Evolutionary conservation across 345 rosid species (phyloP).

Genomic region (Bruguiera sexangula): DNA sequence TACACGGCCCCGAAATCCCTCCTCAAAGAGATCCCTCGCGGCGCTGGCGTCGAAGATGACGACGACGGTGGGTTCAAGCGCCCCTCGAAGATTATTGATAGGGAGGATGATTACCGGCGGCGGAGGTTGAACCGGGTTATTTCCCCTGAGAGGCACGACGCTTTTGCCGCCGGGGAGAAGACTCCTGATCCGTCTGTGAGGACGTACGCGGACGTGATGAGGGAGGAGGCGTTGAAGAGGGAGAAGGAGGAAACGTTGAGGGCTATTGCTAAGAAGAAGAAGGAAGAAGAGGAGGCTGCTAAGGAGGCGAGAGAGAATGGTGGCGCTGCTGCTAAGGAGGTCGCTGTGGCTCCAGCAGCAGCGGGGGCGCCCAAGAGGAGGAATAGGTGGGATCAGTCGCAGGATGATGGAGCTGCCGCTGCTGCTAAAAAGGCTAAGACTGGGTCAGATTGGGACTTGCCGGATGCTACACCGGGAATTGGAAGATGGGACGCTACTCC

Average conservation of each 20-base stretch:
- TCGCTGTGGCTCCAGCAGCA: constrained; percentile 15
- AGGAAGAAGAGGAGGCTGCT: constrained; percentile 76
- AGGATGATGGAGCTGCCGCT: constrained; percentile 52
- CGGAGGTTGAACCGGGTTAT: constrained; percentile 76
- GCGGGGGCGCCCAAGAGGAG: constrained; percentile 55
- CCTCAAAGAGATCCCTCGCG: constrained; percentile 69
- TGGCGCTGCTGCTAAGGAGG: constrained; percentile 32
- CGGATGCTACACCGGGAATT: constrained; percentile 47
- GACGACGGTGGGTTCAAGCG: constrained; percentile 54
- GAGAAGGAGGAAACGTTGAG: constrained; percentile 57
- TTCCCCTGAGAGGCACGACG: constrained; percentile 94
- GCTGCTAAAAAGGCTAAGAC: constrained; percentile 62
- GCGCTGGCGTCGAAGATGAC: constrained; percentile 64
- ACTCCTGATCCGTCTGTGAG: constrained; percentile 81
- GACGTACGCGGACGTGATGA: constrained; percentile 80
- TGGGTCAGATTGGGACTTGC: constrained; percentile 90
- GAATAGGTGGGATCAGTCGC: constrained; percentile 87
- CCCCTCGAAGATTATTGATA: constrained; percentile 67
- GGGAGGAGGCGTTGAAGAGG: constrained; percentile 66
- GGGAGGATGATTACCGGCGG: constrained; percentile 86
- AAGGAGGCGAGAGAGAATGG: constrained; percentile 41
- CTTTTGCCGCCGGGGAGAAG: constrained; percentile 87
- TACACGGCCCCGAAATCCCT: constrained; percentile 88
- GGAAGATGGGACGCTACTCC: constrained; percentile 64
- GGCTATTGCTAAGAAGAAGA: constrained; percentile 58